phyloP scores from a whole-genome alignment of 2,329 filamentous ascomycete species.

The Talaromyces amestolkiae region DNA sequence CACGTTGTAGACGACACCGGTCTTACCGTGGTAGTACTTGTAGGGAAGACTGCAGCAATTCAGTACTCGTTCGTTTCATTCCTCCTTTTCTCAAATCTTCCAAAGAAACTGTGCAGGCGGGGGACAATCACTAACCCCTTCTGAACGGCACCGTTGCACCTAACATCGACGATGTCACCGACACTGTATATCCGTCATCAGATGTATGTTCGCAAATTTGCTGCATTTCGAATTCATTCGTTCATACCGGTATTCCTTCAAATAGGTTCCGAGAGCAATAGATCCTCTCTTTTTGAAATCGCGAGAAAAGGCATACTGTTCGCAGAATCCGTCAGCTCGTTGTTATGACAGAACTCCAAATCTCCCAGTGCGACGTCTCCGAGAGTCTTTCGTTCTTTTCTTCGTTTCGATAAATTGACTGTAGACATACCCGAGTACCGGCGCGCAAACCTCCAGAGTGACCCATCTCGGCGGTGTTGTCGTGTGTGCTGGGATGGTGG shows the following conservation, averaged over 20 bases:
- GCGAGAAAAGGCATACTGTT: constrained; percentile 84
- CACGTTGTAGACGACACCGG: constrained; percentile 97
- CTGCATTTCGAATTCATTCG: constrained; percentile 16
- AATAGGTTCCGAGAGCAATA: constrained; percentile 91
- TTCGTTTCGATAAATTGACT: not conserved
- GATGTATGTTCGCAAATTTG: constrained; percentile 27
- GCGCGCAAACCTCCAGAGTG: constrained; percentile 82
- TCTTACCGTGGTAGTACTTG: constrained; percentile 99
- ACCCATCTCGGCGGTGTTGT: constrained; percentile 69
- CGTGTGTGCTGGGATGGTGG: constrained; percentile 34
- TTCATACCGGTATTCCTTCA: constrained; percentile 82
- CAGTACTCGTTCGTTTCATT: not conserved
- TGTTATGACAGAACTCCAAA: constrained; percentile 1
- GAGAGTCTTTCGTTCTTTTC: no score
- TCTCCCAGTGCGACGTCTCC: not conserved
- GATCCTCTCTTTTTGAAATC: constrained; percentile 93
- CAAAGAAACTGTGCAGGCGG: not conserved
- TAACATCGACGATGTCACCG: constrained; percentile 98
- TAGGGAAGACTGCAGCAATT: constrained; percentile 74
- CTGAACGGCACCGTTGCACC: constrained; percentile 96
- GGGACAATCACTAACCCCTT: constrained; percentile 71
- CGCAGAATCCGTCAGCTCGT: constrained; percentile 34
- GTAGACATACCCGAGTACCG: constrained; percentile 71
- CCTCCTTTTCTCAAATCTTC: not conserved
- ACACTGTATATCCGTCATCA: constrained; percentile 62